Conservation (phyloP, 129 eudicot species). For the Ambrosia trifida region DNA sequence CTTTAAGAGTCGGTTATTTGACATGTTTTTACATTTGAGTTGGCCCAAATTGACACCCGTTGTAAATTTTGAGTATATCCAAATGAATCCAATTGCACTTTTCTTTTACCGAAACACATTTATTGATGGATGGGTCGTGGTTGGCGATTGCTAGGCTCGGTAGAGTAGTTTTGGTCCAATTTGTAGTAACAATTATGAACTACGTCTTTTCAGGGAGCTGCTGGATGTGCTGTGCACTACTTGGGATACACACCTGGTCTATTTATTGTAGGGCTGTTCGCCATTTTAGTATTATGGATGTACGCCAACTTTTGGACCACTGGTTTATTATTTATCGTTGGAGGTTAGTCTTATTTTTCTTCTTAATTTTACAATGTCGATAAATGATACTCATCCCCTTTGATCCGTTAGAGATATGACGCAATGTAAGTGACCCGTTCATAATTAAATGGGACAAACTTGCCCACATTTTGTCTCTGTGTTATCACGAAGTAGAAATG, state of each 20-base stretch:
- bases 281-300: conserved; percentile 84
- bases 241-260: conserved; percentile 97
- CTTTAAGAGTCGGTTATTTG: not conserved
- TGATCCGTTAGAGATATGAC: not conserved
- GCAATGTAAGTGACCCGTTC: not conserved
- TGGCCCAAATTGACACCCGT: not conserved
- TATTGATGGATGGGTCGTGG: not conserved
- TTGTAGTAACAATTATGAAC: conserved; percentile 15
- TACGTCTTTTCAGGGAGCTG: conserved; percentile 65
- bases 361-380: not conserved
- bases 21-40: not conserved
- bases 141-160: not conserved
- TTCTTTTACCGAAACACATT: not conserved
- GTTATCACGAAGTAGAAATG: not conserved
- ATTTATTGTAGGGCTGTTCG: conserved; percentile 77
- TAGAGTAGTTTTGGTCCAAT: not conserved
- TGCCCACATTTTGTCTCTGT: not conserved
- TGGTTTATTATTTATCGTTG: conserved; percentile 81
- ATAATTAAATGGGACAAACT: not conserved
- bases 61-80: too few species aligned
- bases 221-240: conserved; percentile 77
- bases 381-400: not conserved
- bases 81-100: not conserved
- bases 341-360: conserved; percentile 55
- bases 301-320: conserved; percentile 94